Conservation (phyloP, 2,329 filamentous ascomycete genomes). For the Colletotrichum orchidophilum region DNA sequence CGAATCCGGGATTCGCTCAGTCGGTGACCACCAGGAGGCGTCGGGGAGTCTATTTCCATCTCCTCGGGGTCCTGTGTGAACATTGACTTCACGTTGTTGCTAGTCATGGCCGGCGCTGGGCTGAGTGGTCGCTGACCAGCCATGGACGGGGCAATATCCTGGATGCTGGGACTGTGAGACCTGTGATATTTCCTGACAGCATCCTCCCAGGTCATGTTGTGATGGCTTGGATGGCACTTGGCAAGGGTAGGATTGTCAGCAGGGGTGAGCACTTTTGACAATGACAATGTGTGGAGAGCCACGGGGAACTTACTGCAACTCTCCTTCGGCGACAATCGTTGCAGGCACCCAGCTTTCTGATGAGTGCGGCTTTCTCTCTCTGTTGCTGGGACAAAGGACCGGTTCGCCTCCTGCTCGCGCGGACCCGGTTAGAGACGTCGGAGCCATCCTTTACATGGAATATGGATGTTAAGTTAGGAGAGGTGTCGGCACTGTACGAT, state of each 20-base stretch:
- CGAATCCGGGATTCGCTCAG: conserved; percentile 61
- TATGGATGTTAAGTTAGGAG: conserved; percentile 58
- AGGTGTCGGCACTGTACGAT: conserved; percentile 63
- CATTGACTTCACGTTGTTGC: conserved; percentile 47
- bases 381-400: conserved; percentile 67
- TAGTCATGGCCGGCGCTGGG: conserved; percentile 50
- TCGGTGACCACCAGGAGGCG: conserved; percentile 48
- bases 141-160: conserved; percentile 56
- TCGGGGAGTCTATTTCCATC: conserved; percentile 65
- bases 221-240: conserved; percentile 68
- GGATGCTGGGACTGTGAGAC: conserved; percentile 60
- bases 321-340: conserved; percentile 63
- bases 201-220: conserved; percentile 70
- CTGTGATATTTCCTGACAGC: conserved; percentile 63
- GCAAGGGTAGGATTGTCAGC: conserved; percentile 26
- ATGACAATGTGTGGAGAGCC: neutral
- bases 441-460: conserved; percentile 65
- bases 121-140: conserved; percentile 56
- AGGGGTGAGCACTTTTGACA: conserved; percentile 20
- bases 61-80: conserved; percentile 59
- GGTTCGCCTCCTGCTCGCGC: conserved; percentile 66
- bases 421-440: conserved; percentile 62
- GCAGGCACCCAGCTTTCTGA: conserved; percentile 68
- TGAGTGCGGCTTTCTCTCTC: conserved; percentile 67
- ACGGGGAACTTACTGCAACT: conserved; percentile 62